These are phyloP conservation scores for Heterobasidion occidentale DNA, from an alignment of 1,284 basidiomycete species.

Conservation along the genomic window DNA sequence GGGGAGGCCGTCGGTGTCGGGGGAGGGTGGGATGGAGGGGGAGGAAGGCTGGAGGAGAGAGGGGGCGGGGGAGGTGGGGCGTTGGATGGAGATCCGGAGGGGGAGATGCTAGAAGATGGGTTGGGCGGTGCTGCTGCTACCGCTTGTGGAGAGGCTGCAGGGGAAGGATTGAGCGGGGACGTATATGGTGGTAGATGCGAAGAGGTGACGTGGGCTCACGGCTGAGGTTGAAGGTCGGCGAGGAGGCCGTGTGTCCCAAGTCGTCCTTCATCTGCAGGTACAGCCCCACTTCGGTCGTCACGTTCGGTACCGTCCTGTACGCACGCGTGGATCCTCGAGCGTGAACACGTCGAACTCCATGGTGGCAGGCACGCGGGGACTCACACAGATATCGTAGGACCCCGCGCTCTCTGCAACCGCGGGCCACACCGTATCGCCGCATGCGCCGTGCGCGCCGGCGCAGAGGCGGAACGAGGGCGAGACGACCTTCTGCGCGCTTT, in stretches of 20 bases:
- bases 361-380: neutral
- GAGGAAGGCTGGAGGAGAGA: neutral
- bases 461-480: slow-evolving; percentile 23
- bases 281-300: slow-evolving; percentile 19
- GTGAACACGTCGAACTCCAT: neutral
- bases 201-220: slow-evolving; percentile 20
- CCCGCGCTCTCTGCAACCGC: slow-evolving; percentile 25
- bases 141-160: neutral
- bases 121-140: neutral
- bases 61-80: neutral
- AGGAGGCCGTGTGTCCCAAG: slow-evolving; percentile 25
- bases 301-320: slow-evolving; percentile 25
- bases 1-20: neutral
- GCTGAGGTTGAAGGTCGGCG: slow-evolving; percentile 32
- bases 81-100: neutral
- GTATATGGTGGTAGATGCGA: neutral
- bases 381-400: slow-evolving; percentile 21
- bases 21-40: neutral
- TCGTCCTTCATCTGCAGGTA: slow-evolving; percentile 34
- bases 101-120: neutral
- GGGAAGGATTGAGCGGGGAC: neutral
- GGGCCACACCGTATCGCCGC: slow-evolving; percentile 32
- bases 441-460: slow-evolving; percentile 12
- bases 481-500: slow-evolving; percentile 9
- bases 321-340: neutral